phyloP scores from a whole-genome alignment of 2,329 filamentous ascomycete genomes.

The Trichoderma asperellum region DNA sequence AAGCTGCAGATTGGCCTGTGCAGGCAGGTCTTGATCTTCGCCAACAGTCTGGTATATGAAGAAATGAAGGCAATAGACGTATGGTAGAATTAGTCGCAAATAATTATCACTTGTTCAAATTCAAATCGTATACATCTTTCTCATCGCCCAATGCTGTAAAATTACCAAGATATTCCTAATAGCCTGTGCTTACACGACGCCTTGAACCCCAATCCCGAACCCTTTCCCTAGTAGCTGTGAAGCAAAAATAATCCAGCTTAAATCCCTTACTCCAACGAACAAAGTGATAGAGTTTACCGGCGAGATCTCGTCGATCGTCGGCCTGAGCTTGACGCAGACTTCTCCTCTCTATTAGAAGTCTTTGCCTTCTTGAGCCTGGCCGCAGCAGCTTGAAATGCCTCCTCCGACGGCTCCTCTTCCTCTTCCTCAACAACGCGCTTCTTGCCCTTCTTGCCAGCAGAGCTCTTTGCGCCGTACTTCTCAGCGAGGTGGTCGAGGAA shows the following conservation, averaged over 20 bases:
- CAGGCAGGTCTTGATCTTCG: background rate
- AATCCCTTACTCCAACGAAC: constrained; percentile 8
- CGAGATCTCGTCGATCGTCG: constrained; percentile 23
- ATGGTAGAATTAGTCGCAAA: too few relatives aligned
- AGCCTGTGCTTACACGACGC: constrained; percentile 4
- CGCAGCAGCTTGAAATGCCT: constrained; percentile 62
- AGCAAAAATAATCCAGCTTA: background rate
- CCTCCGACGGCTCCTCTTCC: constrained; percentile 65
- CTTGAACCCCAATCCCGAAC: background rate
- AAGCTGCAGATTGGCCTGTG: background rate
- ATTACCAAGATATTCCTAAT: background rate
- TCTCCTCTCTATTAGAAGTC: background rate
- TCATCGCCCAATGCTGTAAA: background rate
- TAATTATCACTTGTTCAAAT: background rate
- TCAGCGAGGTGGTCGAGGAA: constrained; percentile 77
- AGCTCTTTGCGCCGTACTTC: constrained; percentile 64
- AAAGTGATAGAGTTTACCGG: background rate
- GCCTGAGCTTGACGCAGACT: constrained; percentile 7
- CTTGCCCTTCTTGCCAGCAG: constrained; percentile 56
- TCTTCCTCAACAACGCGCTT: constrained; percentile 55
- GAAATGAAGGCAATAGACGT: background rate
- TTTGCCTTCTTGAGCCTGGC: constrained; percentile 48
- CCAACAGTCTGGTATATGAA: background rate
- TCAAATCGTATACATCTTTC: background rate
- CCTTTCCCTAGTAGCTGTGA: background rate